phyloP scores from a whole-genome alignment of 805 yeast species.

The Nakazawaea molendinolei region DNA sequence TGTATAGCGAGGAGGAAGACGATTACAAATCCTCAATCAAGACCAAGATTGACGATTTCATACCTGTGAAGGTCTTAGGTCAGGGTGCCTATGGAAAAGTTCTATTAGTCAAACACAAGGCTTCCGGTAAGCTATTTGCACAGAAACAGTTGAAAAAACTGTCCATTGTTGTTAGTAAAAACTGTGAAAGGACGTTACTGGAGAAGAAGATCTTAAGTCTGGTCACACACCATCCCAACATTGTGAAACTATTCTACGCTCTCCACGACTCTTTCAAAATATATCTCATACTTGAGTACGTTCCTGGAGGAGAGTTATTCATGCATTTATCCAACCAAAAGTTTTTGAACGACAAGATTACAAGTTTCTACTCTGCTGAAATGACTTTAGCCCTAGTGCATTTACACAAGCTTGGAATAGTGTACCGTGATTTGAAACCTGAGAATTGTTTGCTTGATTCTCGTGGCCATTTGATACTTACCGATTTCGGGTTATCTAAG shows the following conservation, averaged over 20 bases:
- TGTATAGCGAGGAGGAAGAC: conserved; percentile 3
- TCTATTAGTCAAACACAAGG: conserved; percentile 59
- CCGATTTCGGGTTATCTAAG: conserved; percentile 79
- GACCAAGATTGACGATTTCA: conserved; percentile 48
- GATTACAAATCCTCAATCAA: background rate
- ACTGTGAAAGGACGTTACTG: conserved; percentile 71
- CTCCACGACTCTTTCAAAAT: conserved; percentile 75
- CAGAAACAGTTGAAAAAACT: conserved; percentile 85
- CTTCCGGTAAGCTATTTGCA: conserved; percentile 65
- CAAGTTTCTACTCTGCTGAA: conserved; percentile 76
- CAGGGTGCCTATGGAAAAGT: conserved; percentile 90
- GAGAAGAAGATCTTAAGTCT: conserved; percentile 70
- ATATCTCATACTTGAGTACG: conserved; percentile 69
- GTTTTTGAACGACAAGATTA: conserved; percentile 52
- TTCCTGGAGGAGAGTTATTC: conserved; percentile 85
- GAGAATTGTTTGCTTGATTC: conserved; percentile 78
- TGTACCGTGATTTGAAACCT: conserved; percentile 84
- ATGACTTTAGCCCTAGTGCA: conserved; percentile 73
- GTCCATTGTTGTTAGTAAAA: conserved; percentile 55
- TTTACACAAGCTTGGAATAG: conserved; percentile 65
- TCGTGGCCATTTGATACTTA: conserved; percentile 73
- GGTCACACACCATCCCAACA: conserved; percentile 68
- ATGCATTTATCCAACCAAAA: conserved; percentile 47
- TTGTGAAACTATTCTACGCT: conserved; percentile 76
- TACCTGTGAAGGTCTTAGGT: conserved; percentile 71